Base-by-base conservation (phyloP, 2,329 filamentous ascomycete species). In the Hypoxylon sp. region DNA sequence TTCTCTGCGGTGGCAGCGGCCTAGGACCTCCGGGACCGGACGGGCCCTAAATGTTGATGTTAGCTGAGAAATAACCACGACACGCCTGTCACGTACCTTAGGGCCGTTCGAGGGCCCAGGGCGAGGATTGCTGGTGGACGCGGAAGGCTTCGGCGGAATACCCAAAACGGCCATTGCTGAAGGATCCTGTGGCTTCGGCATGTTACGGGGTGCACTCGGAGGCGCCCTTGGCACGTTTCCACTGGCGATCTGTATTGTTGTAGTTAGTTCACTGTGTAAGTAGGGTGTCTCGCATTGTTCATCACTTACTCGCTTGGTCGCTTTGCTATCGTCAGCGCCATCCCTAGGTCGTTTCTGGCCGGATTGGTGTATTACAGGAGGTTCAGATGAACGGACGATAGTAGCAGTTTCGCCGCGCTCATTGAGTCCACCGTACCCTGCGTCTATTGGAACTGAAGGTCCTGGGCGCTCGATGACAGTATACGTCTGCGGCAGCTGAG, bases 81-180 rank as follows among this genome's bases (percentile, higher is more conserved):
- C n/a, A 40, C 18, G n/a, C 16, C 24, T 44, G 33, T 46, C 22
- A 70, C 69, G 18, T 55, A 75, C 72, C 64, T 66, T 71, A 7
- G 72, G 69, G 2, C 70, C 68, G 57, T 70, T 70, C 9, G 64
- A 18, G 14, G 67, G 67, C 2, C 44, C 24, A 8, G 66, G 54
- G 20, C 68, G 65, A 40, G 61, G 45, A 28, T 60, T 61, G 30
- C 42, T 65, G 8, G 53, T 42, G 28, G 64, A 49, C 2, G 66
- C 45, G 2, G 65, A 50, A 8, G 63, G 49, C 14, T 68, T 64
- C 1, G 64, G 46, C 16, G 62, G 56, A 30, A 74, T 71, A 12
- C 73, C 72, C 22, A 76, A 60, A n/a, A 75, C 69, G 11, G 72
- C 64, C 72, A 74, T 75, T 7, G 75, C 74, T 18, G 75, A 66